Evolutionary conservation across 805 yeast species (phyloP), one percentile per base, ranked within the genome.

Genomic region (Vanderwaltozyma polyspora): DNA sequence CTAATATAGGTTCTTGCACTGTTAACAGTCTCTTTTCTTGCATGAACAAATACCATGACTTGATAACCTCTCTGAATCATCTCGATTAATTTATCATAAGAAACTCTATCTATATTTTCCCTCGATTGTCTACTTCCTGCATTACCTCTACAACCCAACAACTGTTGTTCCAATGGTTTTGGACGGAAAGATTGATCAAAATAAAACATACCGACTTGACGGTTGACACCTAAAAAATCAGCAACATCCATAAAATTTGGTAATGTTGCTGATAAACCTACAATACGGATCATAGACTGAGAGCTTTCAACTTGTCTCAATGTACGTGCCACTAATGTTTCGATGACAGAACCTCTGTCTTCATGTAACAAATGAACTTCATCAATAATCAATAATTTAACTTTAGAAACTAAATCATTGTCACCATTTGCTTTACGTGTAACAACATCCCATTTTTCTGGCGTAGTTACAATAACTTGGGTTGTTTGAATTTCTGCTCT

Each of bases 401-500:
- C 93, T 47, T 85, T 86, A 10, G 81, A 74, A 3, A 84, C 83
- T 31, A 87, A 58, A 45, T 86, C 94, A 32, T 74, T 74, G 48
- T 87, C 96, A 34, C 95, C 96, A 45, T 70, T 79, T 25, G 87
- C 79, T 52, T 91, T 91, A 52, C 97, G 72, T 0, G 98, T 89
- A 2, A 91, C 95, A 2, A 91, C 96, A 61, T 86, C 96, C 96
- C 96, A 86, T 56, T 86, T 86, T 52, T 86, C 96, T 0, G 96
- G 96, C 0, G 96, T 86, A 1, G 95, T 87, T 3, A 86, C 95
- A 42, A 86, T 81, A 27, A 86, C 68, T 53, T 86, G 95, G 1
- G 96, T 87, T 1, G 72, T 71, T 48, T 74, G 55, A 27, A 86
- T 84, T 55, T 86, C 95, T 2, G 79, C 68, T 42, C 76, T 73